Percentiles rank a stretch among this genome's conserved stretches.
Evolutionary conservation across 208 protist genomes (phyloP).

Genomic region (Leishmania gerbilli): DNA sequence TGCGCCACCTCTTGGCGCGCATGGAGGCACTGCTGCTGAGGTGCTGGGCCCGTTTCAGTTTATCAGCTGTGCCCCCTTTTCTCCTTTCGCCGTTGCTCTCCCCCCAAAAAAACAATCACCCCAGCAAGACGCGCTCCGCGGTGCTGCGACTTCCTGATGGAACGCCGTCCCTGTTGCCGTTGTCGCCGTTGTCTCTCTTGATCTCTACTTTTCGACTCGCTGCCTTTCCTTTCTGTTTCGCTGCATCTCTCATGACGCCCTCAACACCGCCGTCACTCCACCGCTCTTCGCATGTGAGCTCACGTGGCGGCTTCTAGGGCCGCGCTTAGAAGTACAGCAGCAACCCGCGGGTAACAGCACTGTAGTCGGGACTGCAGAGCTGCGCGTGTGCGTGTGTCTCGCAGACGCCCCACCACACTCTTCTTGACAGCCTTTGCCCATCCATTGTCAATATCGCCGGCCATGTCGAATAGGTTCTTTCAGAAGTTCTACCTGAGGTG

Average conservation of each 20-base stretch:
- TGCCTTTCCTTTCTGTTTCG: constrained; percentile 2
- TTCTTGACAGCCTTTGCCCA: not conserved
- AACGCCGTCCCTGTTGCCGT: not conserved
- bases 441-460: not conserved
- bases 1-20: not conserved
- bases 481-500: constrained; percentile 83
- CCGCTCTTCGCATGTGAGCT: not conserved
- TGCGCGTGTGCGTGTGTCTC: not conserved
- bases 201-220: not conserved
- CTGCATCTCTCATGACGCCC: not conserved
- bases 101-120: not conserved
- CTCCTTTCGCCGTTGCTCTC: not conserved
- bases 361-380: not conserved
- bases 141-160: not conserved
- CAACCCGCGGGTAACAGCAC: not conserved
- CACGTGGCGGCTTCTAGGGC: not conserved
- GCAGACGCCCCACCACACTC: not conserved
- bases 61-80: not conserved
- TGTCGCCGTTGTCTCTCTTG: not conserved
- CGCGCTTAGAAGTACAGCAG: not conserved
- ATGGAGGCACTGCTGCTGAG: not conserved
- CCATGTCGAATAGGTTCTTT: constrained; percentile 81
- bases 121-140: not conserved
- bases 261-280: not conserved
- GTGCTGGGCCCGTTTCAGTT: not conserved